Evolutionary conservation across 345 rosid species (phyloP).

Genomic region (Salix caprea): DNA sequence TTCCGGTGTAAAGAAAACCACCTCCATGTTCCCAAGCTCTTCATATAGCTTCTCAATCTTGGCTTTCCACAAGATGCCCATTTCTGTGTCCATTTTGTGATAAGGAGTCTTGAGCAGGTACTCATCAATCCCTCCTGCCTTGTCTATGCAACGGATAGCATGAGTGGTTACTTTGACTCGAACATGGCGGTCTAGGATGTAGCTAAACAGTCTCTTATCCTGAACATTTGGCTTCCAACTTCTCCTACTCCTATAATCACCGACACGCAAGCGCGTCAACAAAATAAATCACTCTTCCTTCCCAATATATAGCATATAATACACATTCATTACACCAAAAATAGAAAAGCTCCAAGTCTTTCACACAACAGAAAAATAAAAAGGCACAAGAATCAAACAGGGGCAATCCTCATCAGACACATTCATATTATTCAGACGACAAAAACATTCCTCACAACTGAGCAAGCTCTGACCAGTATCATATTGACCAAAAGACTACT

Average conservation of each 20-base stretch:
- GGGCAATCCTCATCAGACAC: background rate
- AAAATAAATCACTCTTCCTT: background rate
- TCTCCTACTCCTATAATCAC: constrained; percentile 58
- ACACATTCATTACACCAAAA: background rate
- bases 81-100: constrained; percentile 89
- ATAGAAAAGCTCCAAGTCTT: background rate
- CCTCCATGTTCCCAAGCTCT: constrained; percentile 73
- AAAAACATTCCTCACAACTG: no score
- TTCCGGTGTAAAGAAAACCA: constrained; percentile 66
- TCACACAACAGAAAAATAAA: background rate
- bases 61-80: constrained; percentile 87
- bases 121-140: constrained; percentile 97
- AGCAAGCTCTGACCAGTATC: no score
- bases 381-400: background rate
- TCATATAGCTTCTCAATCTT: constrained; percentile 84
- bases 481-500: no score
- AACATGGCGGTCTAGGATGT: constrained; percentile 81
- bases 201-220: constrained; percentile 87
- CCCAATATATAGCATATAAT: background rate
- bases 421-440: background rate
- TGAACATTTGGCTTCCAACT: constrained; percentile 93
- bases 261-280: constrained; percentile 9
- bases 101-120: constrained; percentile 90
- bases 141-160: constrained; percentile 95
- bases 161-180: constrained; percentile 87